Evolutionary conservation across 2,329 filamentous ascomycete genomes (phyloP), one percentile per base, ranked within the genome.

Genomic region (Aspergillus sp.): DNA sequence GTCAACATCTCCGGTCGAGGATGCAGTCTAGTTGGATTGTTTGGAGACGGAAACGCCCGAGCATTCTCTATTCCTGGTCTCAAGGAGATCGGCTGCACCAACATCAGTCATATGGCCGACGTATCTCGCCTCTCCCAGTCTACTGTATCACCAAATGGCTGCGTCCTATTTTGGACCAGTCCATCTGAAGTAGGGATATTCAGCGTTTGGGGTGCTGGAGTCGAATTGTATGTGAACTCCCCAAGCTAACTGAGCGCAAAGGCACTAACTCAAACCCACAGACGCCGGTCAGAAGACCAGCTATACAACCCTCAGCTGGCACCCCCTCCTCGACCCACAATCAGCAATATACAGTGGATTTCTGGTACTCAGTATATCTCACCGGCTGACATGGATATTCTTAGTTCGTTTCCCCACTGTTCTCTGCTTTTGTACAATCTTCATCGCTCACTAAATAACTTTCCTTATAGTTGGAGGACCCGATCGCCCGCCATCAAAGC

Each of bases 301-400:
- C 80, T 99, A 3, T 85, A 90, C 74, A 96, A 98, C 70, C 87
- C 90, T 0, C 82, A 90, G 57, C 83, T 90, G 0, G 70, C 84
- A 15, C 83, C 90, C 21, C 93, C 93, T 2, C 83, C 91, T 12
- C 86, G 95, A 2, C 95, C 95, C 1, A 96, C 92, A 0, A 99
- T 99, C 59, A 96, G 90, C 19, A 96, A 96, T 68, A 76, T 99
- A 39, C 92, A 98, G 75, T 99, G 95, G 95, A 91, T 99, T 52
- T 90, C 92, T 0, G 95, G 95, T 4, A 98, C 93, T 1, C 93
- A 97, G 74, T 90, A 96, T 66, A 84, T 99, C 46, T 91, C 91
- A 1, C 89, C 91, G 0, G 82, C 87, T 2, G 95, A 99, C 68
- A 86, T 99, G 68, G 95, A 98, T 69, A 77, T 96, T 2, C 80